These are phyloP conservation scores for Pleurotus giganteus DNA, from an alignment of 768 basidiomycete genomes.

Conservation along the genomic window DNA sequence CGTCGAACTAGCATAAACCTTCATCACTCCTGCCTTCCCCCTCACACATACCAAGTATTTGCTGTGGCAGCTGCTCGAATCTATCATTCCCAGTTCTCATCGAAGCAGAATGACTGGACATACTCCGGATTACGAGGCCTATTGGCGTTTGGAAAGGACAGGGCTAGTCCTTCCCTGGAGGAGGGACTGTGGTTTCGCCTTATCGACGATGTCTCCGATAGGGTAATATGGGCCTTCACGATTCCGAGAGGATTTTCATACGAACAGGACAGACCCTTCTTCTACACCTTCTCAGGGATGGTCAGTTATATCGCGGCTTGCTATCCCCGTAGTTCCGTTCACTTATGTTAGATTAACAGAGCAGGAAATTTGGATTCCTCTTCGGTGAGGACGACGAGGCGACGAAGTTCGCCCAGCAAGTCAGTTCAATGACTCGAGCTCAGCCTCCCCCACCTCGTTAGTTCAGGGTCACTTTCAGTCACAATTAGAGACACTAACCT, in stretches of 20 bases:
- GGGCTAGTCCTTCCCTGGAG: conserved; percentile 16
- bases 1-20: conserved; percentile 6
- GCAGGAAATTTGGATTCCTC: conserved; percentile 50
- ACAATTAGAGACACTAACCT: not conserved
- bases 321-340: not conserved
- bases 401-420: conserved; percentile 34
- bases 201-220: conserved; percentile 52
- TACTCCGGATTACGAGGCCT: conserved; percentile 60
- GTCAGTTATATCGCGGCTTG: conserved; percentile 33
- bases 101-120: conserved; percentile 50
- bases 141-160: conserved; percentile 51
- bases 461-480: not conserved
- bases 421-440: conserved; percentile 27
- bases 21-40: conserved; percentile 29
- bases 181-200: conserved; percentile 62
- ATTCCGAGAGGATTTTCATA: conserved; percentile 65
- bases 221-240: conserved; percentile 68
- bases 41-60: conserved; percentile 43
- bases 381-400: conserved; percentile 52
- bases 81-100: conserved; percentile 57
- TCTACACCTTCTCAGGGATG: conserved; percentile 85
- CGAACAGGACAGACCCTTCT: conserved; percentile 84
- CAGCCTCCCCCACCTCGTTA: not conserved
- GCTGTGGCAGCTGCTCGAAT: conserved; percentile 56
- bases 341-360: conserved; percentile 26